phyloP scores from a whole-genome alignment of 176 grass and related monocot species.

The Hordeum marinum region DNA sequence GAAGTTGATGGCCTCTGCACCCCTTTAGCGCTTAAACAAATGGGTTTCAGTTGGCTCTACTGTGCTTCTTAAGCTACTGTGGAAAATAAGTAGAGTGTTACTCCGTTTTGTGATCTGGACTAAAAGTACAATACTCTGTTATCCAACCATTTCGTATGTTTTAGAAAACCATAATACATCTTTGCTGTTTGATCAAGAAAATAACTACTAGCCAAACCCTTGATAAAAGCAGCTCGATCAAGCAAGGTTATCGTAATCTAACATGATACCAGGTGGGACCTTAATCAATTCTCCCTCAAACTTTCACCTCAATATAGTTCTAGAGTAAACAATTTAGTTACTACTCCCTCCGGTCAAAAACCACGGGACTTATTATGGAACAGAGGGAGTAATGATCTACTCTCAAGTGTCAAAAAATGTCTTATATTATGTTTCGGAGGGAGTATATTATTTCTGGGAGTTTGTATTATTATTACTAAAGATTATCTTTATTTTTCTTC shows the following conservation, averaged over 20 bases:
- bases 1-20: neutral
- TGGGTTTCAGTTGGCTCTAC: neutral
- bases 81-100: neutral
- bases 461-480: neutral
- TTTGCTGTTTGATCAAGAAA: constrained; percentile 2
- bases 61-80: neutral
- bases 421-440: too few species aligned
- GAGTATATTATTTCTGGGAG: neutral
- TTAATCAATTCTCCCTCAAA: constrained; percentile 9
- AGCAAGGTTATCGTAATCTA: neutral
- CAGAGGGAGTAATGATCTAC: neutral
- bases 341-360: neutral
- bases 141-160: neutral
- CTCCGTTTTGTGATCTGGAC: neutral
- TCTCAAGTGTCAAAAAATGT: too few species aligned
- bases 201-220: neutral
- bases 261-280: neutral
- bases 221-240: neutral
- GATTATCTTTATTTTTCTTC: constrained; percentile 25
- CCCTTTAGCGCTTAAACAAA: neutral
- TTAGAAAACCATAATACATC: neutral
- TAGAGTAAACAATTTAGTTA: neutral
- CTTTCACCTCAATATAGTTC: neutral
- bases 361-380: too few species aligned
- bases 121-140: neutral